A percentile compares a stretch with the other conserved stretches of the same genome.
These are phyloP conservation scores for Taphrina flavorubra DNA, from an alignment of 1,139 yeast species.

Conservation along the genomic window DNA sequence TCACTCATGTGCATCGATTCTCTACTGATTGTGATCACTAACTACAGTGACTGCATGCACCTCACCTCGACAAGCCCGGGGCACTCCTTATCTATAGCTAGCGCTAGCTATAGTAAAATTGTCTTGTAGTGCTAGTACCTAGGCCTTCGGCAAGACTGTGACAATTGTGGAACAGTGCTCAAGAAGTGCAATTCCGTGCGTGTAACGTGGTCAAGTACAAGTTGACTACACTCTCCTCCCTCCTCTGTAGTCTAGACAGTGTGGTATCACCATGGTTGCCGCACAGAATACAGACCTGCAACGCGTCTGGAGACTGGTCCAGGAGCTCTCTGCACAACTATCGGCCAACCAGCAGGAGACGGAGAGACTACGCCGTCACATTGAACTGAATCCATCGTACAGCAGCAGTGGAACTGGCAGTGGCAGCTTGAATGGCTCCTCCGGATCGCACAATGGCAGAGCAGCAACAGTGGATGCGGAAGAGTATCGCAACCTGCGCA, in stretches of 20 bases:
- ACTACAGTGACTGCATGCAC: no score
- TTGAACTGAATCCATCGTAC: slow-evolving; percentile 20
- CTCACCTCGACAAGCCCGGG: no score
- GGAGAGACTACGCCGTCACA: slow-evolving; percentile 31
- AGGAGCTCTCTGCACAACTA: slow-evolving; percentile 35
- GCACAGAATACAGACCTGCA: slow-evolving; percentile 30
- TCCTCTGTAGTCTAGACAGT: background rate
- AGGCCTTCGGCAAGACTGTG: no score
- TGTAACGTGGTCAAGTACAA: no score
- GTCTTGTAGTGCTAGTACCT: no score
- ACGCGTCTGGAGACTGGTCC: slow-evolving; percentile 40
- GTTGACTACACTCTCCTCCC: background rate
- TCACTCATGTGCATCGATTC: no score
- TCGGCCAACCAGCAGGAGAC: slow-evolving; percentile 38
- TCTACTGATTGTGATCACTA: no score
- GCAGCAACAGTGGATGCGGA: slow-evolving; percentile 6
- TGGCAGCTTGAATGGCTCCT: slow-evolving; percentile 2
- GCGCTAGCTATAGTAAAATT: no score
- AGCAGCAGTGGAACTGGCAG: background rate
- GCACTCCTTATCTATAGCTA: no score
- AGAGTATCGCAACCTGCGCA: slow-evolving; percentile 8
- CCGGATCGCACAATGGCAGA: background rate
- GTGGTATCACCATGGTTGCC: slow-evolving; percentile 20
- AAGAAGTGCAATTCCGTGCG: no score
- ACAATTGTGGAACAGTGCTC: no score